phyloP scores from a whole-genome alignment of 176 grass and related monocot species.

The Elaeis guineensis region DNA sequence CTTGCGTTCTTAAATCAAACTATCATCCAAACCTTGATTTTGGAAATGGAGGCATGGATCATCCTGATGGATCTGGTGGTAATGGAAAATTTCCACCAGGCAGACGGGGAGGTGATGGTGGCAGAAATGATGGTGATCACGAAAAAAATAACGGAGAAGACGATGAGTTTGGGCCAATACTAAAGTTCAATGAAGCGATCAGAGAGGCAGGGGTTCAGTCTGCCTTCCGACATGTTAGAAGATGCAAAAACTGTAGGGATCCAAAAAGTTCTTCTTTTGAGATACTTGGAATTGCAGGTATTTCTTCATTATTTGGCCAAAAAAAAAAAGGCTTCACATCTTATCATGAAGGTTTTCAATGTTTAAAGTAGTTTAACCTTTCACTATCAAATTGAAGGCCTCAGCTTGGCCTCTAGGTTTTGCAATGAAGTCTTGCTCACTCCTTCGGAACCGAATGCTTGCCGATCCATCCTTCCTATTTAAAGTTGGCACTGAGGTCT shows the following conservation, averaged over 20 bases:
- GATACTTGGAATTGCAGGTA: slow-evolving; percentile 79
- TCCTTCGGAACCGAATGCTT: slow-evolving; percentile 85
- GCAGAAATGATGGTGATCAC: neutral
- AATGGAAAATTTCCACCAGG: slow-evolving; percentile 8
- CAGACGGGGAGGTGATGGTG: neutral
- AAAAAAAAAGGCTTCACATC: too few relatives aligned
- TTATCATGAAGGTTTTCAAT: neutral
- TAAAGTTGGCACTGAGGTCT: slow-evolving; percentile 81
- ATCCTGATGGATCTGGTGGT: slow-evolving; percentile 20
- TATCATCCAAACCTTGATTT: slow-evolving; percentile 4
- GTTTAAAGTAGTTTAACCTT: slow-evolving; percentile 1
- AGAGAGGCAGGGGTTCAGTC: slow-evolving; percentile 32
- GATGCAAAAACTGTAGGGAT: slow-evolving; percentile 58
- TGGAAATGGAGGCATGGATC: neutral
- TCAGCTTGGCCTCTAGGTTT: slow-evolving; percentile 68
- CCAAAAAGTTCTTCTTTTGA: slow-evolving; percentile 49
- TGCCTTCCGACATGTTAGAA: slow-evolving; percentile 66
- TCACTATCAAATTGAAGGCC: slow-evolving; percentile 28
- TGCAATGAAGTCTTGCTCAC: slow-evolving; percentile 42
- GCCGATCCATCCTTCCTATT: slow-evolving; percentile 92
- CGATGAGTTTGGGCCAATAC: slow-evolving; percentile 57
- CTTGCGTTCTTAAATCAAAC: neutral
- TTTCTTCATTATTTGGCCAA: neutral
- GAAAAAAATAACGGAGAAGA: slow-evolving; percentile 21
- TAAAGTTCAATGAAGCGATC: slow-evolving; percentile 57